These are phyloP conservation scores for Dissoconium aciculare DNA, from an alignment of 2,329 filamentous ascomycete genomes.

Conservation along the genomic window DNA sequence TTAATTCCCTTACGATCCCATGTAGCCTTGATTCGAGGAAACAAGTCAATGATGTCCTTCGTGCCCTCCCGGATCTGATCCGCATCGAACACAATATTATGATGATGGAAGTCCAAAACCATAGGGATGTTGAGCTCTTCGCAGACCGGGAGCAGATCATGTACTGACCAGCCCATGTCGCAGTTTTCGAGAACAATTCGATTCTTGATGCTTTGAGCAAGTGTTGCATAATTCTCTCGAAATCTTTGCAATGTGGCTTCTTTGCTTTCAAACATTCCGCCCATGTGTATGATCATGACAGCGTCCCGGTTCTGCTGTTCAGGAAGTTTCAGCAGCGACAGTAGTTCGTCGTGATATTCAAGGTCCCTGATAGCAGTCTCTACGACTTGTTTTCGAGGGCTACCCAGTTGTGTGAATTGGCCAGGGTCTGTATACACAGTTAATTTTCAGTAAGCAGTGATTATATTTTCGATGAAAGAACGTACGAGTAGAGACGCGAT, in stretches of 20 bases:
- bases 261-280: slow-evolving; percentile 81
- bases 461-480: no score
- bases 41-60: slow-evolving; percentile 60
- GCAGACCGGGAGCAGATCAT: slow-evolving; percentile 77
- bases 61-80: slow-evolving; percentile 67
- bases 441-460: no score
- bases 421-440: no score
- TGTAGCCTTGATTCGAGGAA: slow-evolving; percentile 62
- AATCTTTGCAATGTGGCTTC: slow-evolving; percentile 63
- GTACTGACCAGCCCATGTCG: slow-evolving; percentile 83
- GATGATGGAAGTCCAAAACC: slow-evolving; percentile 85
- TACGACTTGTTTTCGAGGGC: slow-evolving; percentile 63
- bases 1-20: slow-evolving; percentile 74
- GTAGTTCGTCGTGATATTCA: slow-evolving; percentile 75
- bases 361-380: slow-evolving; percentile 64
- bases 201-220: slow-evolving; percentile 58
- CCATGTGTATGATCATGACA: slow-evolving; percentile 90
- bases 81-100: slow-evolving; percentile 80
- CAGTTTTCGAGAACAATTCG: slow-evolving; percentile 87
- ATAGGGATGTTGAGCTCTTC: slow-evolving; percentile 89
- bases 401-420: slow-evolving; percentile 83
- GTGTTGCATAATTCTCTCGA: slow-evolving; percentile 51
- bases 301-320: slow-evolving; percentile 69
- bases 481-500: slow-evolving; percentile 77
- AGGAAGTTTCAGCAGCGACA: slow-evolving; percentile 60